phyloP scores from a whole-genome alignment of 2,329 filamentous ascomycete genomes.

The Venturia pyrina region DNA sequence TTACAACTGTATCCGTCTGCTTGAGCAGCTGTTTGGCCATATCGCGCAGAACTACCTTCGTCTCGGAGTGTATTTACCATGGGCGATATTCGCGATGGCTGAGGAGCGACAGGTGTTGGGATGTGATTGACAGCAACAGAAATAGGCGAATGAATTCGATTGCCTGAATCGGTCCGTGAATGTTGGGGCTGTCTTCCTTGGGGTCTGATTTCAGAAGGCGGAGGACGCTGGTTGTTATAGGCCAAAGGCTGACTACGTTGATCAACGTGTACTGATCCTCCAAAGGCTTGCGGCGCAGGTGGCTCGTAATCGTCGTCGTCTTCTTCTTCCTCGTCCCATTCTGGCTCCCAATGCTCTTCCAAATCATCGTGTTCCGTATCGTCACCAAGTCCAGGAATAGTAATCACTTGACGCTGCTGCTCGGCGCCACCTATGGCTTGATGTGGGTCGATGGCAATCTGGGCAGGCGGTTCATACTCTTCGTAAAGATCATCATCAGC shows the following conservation, averaged over 20 bases:
- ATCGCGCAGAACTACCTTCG: not conserved
- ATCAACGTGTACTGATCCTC: slow-evolving; percentile 9
- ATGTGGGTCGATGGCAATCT: slow-evolving; percentile 2
- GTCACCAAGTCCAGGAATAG: not conserved
- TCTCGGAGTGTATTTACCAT: slow-evolving; percentile 14
- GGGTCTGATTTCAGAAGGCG: slow-evolving; percentile 13
- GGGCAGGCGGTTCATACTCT: slow-evolving; percentile 8
- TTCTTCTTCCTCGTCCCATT: slow-evolving; percentile 20
- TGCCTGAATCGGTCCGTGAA: slow-evolving; percentile 12
- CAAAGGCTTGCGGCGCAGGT: slow-evolving; percentile 11
- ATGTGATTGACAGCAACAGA: slow-evolving; percentile 65
- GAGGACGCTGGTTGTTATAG: slow-evolving; percentile 8
- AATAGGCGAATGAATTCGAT: slow-evolving; percentile 28
- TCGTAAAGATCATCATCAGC: slow-evolving; percentile 9
- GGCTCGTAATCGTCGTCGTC: slow-evolving; percentile 27
- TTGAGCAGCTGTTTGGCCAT: slow-evolving; percentile 1
- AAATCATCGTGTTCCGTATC: slow-evolving; percentile 1
- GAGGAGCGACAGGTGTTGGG: slow-evolving; percentile 62
- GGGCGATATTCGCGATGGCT: slow-evolving; percentile 59
- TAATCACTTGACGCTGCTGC: not conserved
- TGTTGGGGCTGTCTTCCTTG: slow-evolving; percentile 2
- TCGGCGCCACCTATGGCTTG: not conserved
- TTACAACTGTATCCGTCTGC: not conserved
- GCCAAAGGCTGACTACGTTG: not conserved
- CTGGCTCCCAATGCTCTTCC: slow-evolving; percentile 9